Evolutionary conservation across 148 eudicot genomes (phyloP).

Genomic region (Fagopyrum esculentum): DNA sequence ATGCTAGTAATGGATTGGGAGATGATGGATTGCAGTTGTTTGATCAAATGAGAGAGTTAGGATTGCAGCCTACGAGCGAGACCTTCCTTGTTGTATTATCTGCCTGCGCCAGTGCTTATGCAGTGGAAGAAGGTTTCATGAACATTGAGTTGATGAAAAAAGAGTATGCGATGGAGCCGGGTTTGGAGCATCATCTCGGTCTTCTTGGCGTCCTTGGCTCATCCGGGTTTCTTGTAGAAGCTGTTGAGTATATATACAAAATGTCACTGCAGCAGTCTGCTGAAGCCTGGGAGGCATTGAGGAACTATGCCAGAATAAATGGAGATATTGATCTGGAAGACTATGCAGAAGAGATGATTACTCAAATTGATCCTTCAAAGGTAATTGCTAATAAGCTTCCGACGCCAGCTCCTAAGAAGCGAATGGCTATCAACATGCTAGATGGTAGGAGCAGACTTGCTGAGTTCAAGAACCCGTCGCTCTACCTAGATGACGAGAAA

Average conservation of each 20-base stretch:
- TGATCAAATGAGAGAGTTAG: slow-evolving; percentile 58
- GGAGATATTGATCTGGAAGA: slow-evolving; percentile 93
- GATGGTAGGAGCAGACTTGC: slow-evolving; percentile 39
- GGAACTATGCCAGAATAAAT: slow-evolving; percentile 73
- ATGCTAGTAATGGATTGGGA: slow-evolving; percentile 53
- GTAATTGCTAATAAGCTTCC: slow-evolving; percentile 52
- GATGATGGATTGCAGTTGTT: slow-evolving; percentile 60
- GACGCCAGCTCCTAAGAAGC: slow-evolving; percentile 76
- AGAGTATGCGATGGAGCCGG: slow-evolving; percentile 61
- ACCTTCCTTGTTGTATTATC: slow-evolving; percentile 64
- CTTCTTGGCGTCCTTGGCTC: slow-evolving; percentile 40
- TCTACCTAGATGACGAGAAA: slow-evolving; percentile 80
- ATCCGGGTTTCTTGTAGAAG: slow-evolving; percentile 67
- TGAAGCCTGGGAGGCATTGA: slow-evolving; percentile 70
- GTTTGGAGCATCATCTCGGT: slow-evolving; percentile 63
- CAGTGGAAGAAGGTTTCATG: slow-evolving; percentile 72
- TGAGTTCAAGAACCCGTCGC: slow-evolving; percentile 59
- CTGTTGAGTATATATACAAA: slow-evolving; percentile 51
- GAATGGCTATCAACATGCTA: not conserved
- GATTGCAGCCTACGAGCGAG: slow-evolving; percentile 43
- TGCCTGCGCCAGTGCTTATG: slow-evolving; percentile 83
- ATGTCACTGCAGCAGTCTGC: slow-evolving; percentile 57
- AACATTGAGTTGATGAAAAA: slow-evolving; percentile 62
- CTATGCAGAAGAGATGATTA: slow-evolving; percentile 57
- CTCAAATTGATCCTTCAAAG: slow-evolving; percentile 63